Conservation (phyloP, 495 filamentous ascomycete genomes). For the Ramalina intermedia region DNA sequence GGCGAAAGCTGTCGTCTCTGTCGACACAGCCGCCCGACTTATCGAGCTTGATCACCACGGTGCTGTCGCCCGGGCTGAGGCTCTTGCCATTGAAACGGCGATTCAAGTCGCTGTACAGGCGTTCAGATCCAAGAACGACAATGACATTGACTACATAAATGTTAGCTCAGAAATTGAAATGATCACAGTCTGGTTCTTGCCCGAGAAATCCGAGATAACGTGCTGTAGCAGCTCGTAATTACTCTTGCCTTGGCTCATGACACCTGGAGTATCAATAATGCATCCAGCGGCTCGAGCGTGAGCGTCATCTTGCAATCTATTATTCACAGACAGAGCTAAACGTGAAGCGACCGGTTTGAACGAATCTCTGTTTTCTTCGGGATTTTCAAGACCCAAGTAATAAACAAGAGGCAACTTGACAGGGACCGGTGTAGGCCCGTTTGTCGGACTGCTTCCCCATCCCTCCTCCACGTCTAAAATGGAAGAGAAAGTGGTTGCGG, state of each 20-base stretch:
- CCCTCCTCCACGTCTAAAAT: conserved; percentile 84
- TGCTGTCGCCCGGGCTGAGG: conserved; percentile 42
- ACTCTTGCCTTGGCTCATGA: conserved; percentile 45
- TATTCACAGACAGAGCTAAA: conserved; percentile 64
- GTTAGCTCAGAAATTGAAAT: conserved; percentile 1
- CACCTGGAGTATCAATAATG: conserved; percentile 73
- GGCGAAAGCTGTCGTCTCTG: conserved; percentile 61
- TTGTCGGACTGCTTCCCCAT: conserved; percentile 83
- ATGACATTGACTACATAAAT: conserved; percentile 50
- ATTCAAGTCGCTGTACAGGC: conserved; percentile 62
- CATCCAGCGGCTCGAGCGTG: conserved; percentile 56
- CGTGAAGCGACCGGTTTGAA: conserved; percentile 63
- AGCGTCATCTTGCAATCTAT: conserved; percentile 64
- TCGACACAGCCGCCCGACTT: conserved; percentile 84
- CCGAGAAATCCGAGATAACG: conserved; percentile 74
- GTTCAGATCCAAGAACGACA: conserved; percentile 71
- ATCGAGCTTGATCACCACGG: conserved; percentile 62
- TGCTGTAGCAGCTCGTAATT: conserved; percentile 66
- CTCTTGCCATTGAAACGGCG: conserved; percentile 55
- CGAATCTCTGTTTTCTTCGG: conserved; percentile 57
- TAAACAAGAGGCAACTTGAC: conserved; percentile 91
- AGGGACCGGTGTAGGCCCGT: conserved; percentile 70
- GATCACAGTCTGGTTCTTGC: conserved; percentile 25
- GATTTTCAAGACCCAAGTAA: conserved; percentile 61
- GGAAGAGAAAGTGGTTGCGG: conserved; percentile 65